Percentiles rank a stretch among this genome's conserved stretches.
These are phyloP conservation scores for Aureobasidium melanogenum DNA, from an alignment of 2,329 filamentous ascomycete species.

Conservation along the genomic window DNA sequence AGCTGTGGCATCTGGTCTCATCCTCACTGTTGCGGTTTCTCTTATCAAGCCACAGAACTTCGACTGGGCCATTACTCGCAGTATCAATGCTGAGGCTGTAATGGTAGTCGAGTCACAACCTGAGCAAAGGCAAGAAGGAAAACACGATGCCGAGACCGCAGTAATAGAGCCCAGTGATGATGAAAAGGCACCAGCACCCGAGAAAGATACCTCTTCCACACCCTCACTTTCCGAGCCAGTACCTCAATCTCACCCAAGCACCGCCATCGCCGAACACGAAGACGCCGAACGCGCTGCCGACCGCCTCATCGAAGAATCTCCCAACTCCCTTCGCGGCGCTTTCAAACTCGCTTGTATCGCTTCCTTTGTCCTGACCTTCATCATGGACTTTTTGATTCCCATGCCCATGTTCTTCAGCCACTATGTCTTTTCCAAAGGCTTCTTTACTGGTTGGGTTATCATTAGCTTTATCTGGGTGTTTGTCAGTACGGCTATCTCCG, in stretches of 20 bases:
- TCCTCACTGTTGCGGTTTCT: conserved; percentile 25
- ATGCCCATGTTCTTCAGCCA: conserved; percentile 35
- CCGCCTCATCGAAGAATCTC: conserved; percentile 24
- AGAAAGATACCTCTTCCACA: background rate
- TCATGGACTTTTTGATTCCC: conserved; percentile 31
- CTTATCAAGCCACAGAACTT: conserved; percentile 30
- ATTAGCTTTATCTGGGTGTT: conserved; percentile 34
- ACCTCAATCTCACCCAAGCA: background rate
- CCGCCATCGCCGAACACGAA: background rate
- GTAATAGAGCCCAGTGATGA: background rate
- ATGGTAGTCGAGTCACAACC: conserved; percentile 13
- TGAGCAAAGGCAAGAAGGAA: conserved; percentile 30
- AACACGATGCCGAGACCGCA: background rate
- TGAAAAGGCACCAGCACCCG: conserved; percentile 14
- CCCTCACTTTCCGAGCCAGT: background rate
- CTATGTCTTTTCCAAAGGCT: conserved; percentile 32
- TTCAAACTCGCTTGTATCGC: conserved; percentile 31
- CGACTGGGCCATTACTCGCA: conserved; percentile 31
- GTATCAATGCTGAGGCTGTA: conserved; percentile 25
- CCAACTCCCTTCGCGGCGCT: conserved; percentile 25
- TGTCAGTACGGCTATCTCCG: conserved; percentile 26
- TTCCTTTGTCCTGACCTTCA: conserved; percentile 28
- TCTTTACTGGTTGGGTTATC: conserved; percentile 33
- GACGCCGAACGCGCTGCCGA: conserved; percentile 12
- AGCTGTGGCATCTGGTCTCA: conserved; percentile 22